A percentile compares a stretch with the other conserved stretches of the same genome.
Evolutionary conservation across 1,139 yeast genomes (phyloP).

Genomic region (Scheffersomyces cryptocercus): DNA sequence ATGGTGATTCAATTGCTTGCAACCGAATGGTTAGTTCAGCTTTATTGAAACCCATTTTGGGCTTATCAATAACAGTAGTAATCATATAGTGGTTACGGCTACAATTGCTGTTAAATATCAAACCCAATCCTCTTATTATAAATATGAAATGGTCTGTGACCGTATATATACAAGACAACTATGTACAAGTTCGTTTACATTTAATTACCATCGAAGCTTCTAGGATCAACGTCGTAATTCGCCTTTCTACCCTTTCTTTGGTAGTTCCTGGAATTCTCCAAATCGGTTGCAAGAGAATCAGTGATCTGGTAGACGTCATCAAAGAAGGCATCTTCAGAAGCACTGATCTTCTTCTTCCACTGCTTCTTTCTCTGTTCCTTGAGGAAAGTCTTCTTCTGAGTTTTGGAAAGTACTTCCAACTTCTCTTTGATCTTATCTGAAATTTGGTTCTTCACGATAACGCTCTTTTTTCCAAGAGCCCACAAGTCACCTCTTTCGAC

Average conservation of each 20-base stretch:
- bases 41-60: no score
- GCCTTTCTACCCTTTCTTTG: constrained; percentile 34
- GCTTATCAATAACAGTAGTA: no score
- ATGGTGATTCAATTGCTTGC: no score
- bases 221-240: constrained; percentile 24
- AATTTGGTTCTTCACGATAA: constrained; percentile 35
- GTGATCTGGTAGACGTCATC: constrained; percentile 33
- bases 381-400: constrained; percentile 42
- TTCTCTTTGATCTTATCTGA: constrained; percentile 34
- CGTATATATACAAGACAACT: no score
- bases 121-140: no score
- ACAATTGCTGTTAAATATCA: no score
- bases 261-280: constrained; percentile 38
- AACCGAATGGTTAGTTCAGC: no score
- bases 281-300: constrained; percentile 36
- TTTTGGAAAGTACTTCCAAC: constrained; percentile 39
- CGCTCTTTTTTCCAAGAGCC: constrained; percentile 78
- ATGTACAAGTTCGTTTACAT: neutral
- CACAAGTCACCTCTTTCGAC: constrained; percentile 84
- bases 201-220: constrained; percentile 19
- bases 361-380: constrained; percentile 44
- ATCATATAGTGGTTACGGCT: no score
- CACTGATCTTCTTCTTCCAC: constrained; percentile 41
- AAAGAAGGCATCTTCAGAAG: constrained; percentile 34
- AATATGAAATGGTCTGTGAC: no score